Base-by-base conservation (phyloP, 2,329 filamentous ascomycete species). In the Geosmithia putterillii region DNA sequence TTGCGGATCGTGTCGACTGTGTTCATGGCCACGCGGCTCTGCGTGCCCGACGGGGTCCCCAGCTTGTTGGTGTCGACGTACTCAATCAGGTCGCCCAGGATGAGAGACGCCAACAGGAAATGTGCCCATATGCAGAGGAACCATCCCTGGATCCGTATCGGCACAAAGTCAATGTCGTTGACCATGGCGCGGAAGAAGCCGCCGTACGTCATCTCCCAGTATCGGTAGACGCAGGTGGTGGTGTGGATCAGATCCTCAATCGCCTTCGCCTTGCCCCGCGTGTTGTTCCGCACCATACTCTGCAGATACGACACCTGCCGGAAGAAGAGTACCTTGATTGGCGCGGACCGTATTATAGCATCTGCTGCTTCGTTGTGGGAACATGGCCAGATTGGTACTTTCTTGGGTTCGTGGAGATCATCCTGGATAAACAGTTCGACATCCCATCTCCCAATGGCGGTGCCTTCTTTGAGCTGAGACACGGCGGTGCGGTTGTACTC, bases 241-340 rank as follows among this genome's bases (percentile, higher is more conserved):
- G 64, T 64, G 14, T 58, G 57, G 10, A 79, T 65, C 7, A 66
- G 61, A 15, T 66, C 59, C 48, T 78, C 73, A 5, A 75, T 55
- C 3, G 55, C 56, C 1, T 61, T 55, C 3, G 55, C 56, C 1
- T 61, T 54, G 14, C 54, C 56, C 25, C 51, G 45, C 2, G 57
- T 55, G 10, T 54, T 48, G 42, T 66, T 58, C 23, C 67, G 61
- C 10, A 76, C 46, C 3, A 72, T 58, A 10, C 66, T 71, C 48
- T 78, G 73, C 1, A 79, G 61, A 12, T 67, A 69, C 0, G 70
- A 67, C 2, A 77, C 62, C 43, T 73, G 68, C 1, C 74, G 66
- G 48, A 70, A 79, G 3, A 79, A 63, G 0, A 78, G 54, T 0
- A 79, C 71, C 50, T 79, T 79, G 41, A 78, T 69, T 0, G 74